Evolutionary conservation across 768 basidiomycete species (phyloP), one percentile per base, ranked within the genome.

Genomic region (Leccinum subgranulosum): DNA sequence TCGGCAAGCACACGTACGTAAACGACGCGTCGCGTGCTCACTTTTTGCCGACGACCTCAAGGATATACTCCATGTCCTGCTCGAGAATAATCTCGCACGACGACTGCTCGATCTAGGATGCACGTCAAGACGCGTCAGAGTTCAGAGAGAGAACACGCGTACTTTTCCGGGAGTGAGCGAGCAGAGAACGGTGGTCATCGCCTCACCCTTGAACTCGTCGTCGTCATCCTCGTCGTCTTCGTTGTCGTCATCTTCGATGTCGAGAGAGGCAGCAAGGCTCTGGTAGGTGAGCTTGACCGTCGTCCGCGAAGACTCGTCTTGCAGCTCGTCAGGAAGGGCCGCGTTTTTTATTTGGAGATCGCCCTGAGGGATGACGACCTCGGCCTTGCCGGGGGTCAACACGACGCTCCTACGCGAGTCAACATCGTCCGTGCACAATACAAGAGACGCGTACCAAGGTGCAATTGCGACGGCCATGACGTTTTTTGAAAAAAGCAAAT

Each of bases 101-200:
- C 14, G 82, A 79, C 68, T 94, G 90, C 73, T 94, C 92, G 61
- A 87, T 83, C 93, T 94, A 51, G 29, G 15, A 50, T 28, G 25
- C 49, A 51, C 33, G 55, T 68, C 29, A 23, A 51, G 53, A 49
- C 51, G n/a, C n/a, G 39, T n/a, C 39, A n/a, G 39, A n/a, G 39
- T n/a, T 51, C 21, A 23, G 14, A 8, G 2, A 1, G 14, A 45
- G 10, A 43, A 54, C 51, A 43, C 55, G 51, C 79, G 55, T 65
- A 91, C 94, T 77, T 87, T 90, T 59, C 91, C 89, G 27, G 90
- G 86, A 50, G 87, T 92, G 64, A 97, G 77, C 1, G 92, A 84
- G 69, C 88, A 87, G 15, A 96, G 76, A 56, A 92, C 78, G 17
- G 86, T 85, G 29, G 81, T 80, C 50, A 73, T 66, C 19, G 70